Percentiles rank a stretch among this genome's conserved stretches.
Evolutionary conservation across 371 early-diverging fungal genomes (phyloP).

Genomic region (Mycotypha africana): DNA sequence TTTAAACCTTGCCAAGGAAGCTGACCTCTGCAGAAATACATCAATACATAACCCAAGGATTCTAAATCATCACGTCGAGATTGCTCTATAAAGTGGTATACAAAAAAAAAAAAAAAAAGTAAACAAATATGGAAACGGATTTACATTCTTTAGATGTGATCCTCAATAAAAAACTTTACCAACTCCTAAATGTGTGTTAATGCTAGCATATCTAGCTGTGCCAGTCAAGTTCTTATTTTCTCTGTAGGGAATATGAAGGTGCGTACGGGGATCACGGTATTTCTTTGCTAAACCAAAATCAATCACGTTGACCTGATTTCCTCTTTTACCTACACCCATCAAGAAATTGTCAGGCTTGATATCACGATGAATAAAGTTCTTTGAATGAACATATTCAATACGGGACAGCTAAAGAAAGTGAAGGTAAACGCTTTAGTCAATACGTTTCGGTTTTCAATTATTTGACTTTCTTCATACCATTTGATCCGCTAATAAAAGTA

Average conservation of each 20-base stretch:
- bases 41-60: slow-evolving; percentile 97
- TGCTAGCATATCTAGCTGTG: slow-evolving; percentile 98
- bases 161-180: slow-evolving; percentile 38
- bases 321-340: slow-evolving; percentile 93
- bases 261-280: slow-evolving; percentile 92
- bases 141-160: not conserved
- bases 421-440: no score
- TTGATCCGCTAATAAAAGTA: slow-evolving; percentile 96
- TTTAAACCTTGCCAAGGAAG: slow-evolving; percentile 99
- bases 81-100: slow-evolving; percentile 94
- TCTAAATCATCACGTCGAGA: slow-evolving; percentile 99
- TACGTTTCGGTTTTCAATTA: no score
- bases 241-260: slow-evolving; percentile 95
- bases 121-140: not conserved
- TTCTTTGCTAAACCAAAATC: slow-evolving; percentile 99
- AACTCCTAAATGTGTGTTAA: slow-evolving; percentile 97
- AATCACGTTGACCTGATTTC: slow-evolving; percentile 96
- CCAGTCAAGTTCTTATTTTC: slow-evolving; percentile 99
- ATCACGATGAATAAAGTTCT: slow-evolving; percentile 75
- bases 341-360: slow-evolving; percentile 99
- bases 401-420: slow-evolving; percentile 74
- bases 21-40: slow-evolving; percentile 98
- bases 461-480: slow-evolving; percentile 59
- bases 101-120: not conserved
- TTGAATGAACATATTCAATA: slow-evolving; percentile 97